Base-by-base conservation (phyloP, 2,329 filamentous ascomycete genomes). In the Aspergillus sp. region DNA sequence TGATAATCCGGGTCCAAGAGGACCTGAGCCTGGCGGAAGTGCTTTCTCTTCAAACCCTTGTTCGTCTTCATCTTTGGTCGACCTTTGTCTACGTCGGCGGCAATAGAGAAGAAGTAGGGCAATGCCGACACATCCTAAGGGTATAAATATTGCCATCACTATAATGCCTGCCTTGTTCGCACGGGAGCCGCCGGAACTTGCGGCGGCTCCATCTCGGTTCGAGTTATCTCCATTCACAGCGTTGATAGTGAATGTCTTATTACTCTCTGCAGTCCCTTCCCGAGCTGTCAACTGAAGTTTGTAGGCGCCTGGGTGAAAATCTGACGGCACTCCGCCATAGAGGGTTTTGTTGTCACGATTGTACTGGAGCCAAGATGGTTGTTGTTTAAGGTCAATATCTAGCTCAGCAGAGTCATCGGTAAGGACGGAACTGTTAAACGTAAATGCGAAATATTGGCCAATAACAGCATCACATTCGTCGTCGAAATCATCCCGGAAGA, bases 321-420 rank as follows among this genome's bases (percentile, higher is more conserved):
- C 69, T 1, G 68, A 62, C 0, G 82, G 81, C 9, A 83, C 74
- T n/a, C 73, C 75, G 13, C 83, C 83, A n/a, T 69, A 68, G 2
- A 85, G 72, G 3, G 73, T 75, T 43, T 77, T 71, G 24, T 73
- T 78, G 9, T 58, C 62, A 15, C 75, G 53, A 59, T 83, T 76
- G 63, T 82, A 85, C 1, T 71, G 66, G n/a, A 85, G 71, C 80
- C 82, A 83, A 13, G 74, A 70, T 3, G 80, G 65, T 13, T 74
- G 59, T 4, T 62, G 49, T 13, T 74, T 76, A 18, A 83, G 62
- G 41, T 80, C 70, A 3, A 84, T 68, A 18, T 70, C 74, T 3
- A 84, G 63, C 47, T 71, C 68, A 15, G 79, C 72, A 34, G 75
- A 69, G n/a, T 71, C 63, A 51, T 76, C 66, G 4, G 64, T 69